Conservation (phyloP, 345 rosid species). For the Syzygium oleosum region DNA sequence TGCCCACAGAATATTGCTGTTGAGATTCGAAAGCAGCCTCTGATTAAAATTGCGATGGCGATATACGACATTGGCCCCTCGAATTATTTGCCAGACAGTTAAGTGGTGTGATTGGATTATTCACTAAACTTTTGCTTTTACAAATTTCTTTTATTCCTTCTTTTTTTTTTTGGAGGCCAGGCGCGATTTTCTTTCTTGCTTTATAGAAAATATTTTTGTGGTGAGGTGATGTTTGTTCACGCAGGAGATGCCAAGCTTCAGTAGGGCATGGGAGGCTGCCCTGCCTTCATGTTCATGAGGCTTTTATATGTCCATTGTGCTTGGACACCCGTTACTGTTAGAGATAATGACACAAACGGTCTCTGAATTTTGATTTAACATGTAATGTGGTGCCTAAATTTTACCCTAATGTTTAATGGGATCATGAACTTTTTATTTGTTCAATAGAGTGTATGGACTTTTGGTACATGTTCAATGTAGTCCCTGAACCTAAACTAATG, state of each 20-base stretch:
- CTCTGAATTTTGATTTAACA: too few species aligned
- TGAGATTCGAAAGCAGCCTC: neutral
- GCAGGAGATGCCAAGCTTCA: neutral
- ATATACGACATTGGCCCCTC: neutral
- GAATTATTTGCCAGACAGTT: neutral
- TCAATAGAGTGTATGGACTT: too few species aligned
- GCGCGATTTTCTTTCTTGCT: neutral
- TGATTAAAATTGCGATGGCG: neutral
- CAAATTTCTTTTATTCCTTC: too few species aligned
- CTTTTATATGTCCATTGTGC: neutral
- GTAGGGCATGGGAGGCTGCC: neutral
- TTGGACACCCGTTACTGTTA: neutral
- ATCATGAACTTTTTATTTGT: too few species aligned
- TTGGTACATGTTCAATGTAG: too few species aligned
- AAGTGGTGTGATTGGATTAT: too few species aligned
- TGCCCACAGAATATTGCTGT: neutral
- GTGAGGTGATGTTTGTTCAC: neutral
- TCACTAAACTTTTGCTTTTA: too few species aligned
- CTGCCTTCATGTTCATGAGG: neutral
- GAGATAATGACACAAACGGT: fast-evolving
- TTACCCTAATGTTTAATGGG: too few species aligned
- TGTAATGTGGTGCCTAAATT: too few species aligned
- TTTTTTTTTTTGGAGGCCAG: neutral
- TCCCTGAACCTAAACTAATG: too few species aligned
- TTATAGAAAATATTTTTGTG: neutral